Evolutionary conservation across 176 grass and related monocot genomes (phyloP).

Genomic region (Ampelocalamus luodianensis): DNA sequence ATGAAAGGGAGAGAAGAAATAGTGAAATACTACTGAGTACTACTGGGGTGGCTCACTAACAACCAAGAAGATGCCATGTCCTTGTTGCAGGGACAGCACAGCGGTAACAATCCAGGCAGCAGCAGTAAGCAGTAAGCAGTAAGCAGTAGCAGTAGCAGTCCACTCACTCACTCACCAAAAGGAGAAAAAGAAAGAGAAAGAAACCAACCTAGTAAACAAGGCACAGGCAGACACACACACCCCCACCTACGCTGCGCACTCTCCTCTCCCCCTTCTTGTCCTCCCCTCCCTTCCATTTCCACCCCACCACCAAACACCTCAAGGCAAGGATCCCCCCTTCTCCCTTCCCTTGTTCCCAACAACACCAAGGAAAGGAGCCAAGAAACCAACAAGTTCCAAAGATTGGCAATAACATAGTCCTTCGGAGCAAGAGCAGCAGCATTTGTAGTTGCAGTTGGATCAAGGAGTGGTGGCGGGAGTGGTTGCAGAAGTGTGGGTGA

Average conservation of each 20-base stretch:
- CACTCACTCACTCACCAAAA: slow-evolving; percentile 38
- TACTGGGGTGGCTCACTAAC: slow-evolving; percentile 32
- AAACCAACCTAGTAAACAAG: slow-evolving; percentile 7
- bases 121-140: slow-evolving; percentile 16
- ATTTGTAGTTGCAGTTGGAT: slow-evolving; percentile 50
- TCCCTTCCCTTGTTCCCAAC: background rate
- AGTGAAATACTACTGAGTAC: background rate
- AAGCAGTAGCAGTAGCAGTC: slow-evolving; percentile 13
- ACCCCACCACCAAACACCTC: slow-evolving; percentile 50
- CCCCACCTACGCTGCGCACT: slow-evolving; percentile 38
- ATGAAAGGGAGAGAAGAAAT: background rate
- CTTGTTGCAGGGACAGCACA: slow-evolving; percentile 62
- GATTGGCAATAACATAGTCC: background rate
- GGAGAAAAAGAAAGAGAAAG: slow-evolving; percentile 17
- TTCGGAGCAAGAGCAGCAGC: slow-evolving; percentile 34
- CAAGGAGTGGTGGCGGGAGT: slow-evolving; percentile 36
- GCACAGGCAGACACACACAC: slow-evolving; percentile 1
- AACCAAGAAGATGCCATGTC: slow-evolving; percentile 74
- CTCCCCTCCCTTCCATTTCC: slow-evolving; percentile 41
- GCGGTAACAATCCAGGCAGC: slow-evolving; percentile 36
- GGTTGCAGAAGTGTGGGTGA: slow-evolving; percentile 53
- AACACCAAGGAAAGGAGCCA: background rate
- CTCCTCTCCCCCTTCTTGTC: background rate
- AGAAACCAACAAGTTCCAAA: slow-evolving; percentile 33
- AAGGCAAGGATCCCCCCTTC: background rate